A percentile compares a stretch with the other conserved stretches of the same genome.
These are phyloP conservation scores for Verticillium zaregamsianum DNA, from an alignment of 2,329 filamentous ascomycete species.

Conservation along the genomic window DNA sequence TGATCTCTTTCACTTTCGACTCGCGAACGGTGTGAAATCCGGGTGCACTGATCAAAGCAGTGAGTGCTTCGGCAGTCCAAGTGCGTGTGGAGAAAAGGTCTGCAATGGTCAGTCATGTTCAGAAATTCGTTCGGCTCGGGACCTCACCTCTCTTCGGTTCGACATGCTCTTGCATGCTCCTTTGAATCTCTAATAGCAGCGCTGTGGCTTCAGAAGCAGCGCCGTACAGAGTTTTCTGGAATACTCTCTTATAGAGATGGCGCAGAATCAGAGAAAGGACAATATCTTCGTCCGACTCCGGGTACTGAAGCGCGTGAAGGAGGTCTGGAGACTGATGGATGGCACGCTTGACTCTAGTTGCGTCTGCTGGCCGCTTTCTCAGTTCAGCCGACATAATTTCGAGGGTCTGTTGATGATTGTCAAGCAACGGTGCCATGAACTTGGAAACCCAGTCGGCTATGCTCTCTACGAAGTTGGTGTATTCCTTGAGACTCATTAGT, in stretches of 20 bases:
- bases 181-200: constrained; percentile 27
- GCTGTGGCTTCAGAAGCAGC: constrained; percentile 16
- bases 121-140: neutral
- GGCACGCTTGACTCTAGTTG: constrained; percentile 18
- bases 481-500: constrained; percentile 24
- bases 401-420: constrained; percentile 19
- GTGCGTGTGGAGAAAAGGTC: constrained; percentile 31
- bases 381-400: constrained; percentile 16
- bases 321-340: constrained; percentile 27
- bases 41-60: constrained; percentile 26
- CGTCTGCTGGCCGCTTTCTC: constrained; percentile 19
- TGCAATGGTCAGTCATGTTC: constrained; percentile 5
- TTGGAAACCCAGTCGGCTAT: constrained; percentile 31
- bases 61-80: constrained; percentile 33
- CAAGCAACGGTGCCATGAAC: constrained; percentile 25
- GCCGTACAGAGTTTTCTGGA: constrained; percentile 27
- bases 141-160: constrained; percentile 33
- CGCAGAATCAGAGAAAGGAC: constrained; percentile 29
- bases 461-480: constrained; percentile 26
- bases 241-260: constrained; percentile 29
- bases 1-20: constrained; percentile 19
- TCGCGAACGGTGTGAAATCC: constrained; percentile 21
- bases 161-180: constrained; percentile 26
- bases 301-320: constrained; percentile 22
- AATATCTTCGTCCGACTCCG: constrained; percentile 34